A percentile compares a stretch with the other conserved stretches of the same genome.
Evolutionary conservation across 176 grass and related monocot genomes (phyloP).

Genomic region (Bothriochloa decipiens): DNA sequence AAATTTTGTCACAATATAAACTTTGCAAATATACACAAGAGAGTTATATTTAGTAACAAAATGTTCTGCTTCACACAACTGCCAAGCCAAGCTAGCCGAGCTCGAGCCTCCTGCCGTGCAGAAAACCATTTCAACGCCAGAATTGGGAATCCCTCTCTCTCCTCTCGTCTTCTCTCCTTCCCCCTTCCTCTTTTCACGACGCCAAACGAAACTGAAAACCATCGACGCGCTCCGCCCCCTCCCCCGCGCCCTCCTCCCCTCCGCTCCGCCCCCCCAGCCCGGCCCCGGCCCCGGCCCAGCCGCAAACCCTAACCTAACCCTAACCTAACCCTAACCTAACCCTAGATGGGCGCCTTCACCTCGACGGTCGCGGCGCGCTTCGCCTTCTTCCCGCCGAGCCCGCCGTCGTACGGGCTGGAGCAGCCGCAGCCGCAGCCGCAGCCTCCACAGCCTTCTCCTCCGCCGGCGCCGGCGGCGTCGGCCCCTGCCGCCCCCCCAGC

Average conservation of each 20-base stretch:
- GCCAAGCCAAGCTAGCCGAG: background rate
- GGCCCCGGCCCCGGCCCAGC: too few species aligned
- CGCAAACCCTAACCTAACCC: conserved; percentile 41
- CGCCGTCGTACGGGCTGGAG: conserved; percentile 68
- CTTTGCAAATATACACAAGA: background rate
- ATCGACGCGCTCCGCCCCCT: conserved; percentile 12
- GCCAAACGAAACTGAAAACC: conserved; percentile 44
- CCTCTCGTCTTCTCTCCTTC: background rate
- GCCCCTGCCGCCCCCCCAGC: too few species aligned
- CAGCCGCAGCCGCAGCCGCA: conserved; percentile 1
- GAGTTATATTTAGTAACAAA: background rate
- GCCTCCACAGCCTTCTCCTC: too few species aligned
- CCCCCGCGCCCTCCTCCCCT: background rate
- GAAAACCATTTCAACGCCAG: background rate
- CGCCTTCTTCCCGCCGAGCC: conserved; percentile 83
- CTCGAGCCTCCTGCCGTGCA: background rate
- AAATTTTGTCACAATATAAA: background rate
- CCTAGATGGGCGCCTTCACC: conserved; percentile 75
- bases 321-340: conserved; percentile 45
- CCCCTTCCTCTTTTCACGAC: conserved; percentile 16
- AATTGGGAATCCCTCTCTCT: background rate
- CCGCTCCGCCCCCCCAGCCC: background rate
- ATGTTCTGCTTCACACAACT: background rate
- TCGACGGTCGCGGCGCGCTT: conserved; percentile 80
- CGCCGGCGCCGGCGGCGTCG: background rate